Base-by-base conservation (phyloP, 2,329 filamentous ascomycete species). In the Myriosclerotinia curreyana region DNA sequence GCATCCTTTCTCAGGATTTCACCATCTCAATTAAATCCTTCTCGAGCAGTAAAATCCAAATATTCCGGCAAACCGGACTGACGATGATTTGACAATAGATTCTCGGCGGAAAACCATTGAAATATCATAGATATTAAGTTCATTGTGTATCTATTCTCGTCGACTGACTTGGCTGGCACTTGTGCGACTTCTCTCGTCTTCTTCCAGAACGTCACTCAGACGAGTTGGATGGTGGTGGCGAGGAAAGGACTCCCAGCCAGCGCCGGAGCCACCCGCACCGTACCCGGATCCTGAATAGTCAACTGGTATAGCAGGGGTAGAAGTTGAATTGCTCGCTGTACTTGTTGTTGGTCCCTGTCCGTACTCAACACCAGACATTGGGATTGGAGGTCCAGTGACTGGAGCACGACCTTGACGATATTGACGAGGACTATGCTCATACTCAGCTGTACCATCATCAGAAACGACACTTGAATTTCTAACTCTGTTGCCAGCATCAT, bases 191-290 rank as follows among this genome's bases (percentile, higher is more conserved):
- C 86, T 82, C 76, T 96, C 91, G 69, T 95, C 91, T 68, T 96
- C 89, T 73, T 92, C 92, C 73, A 95, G 82, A 36, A 96, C 92
- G 76, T 96, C 92, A 75, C 92, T 96, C 67, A 96, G 79, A 64
- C 93, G 81, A 11, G 92, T 96, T 0, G 92, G 92, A 76, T 96
- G 92, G 70, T 95, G 91, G 76, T 96, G 92, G 64, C 87, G 83
- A 31, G 88, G 87, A 67, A 91, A 80, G n/a, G 79, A 77, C 68
- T 95, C 90, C 91, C 91, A 96, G 20, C 85, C 87, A 2, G 86
- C 82, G 1, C 84, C 83, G 2, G 81, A 76, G 1, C 84, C 83
- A 9, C 80, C 76, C 4, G 55, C 42, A n/a, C 80, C 86, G 76
- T 87, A 91, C 28, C 83, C 86, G 52, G 84, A 79, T 52, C 87